Base-by-base conservation (phyloP, 495 filamentous ascomycete species). In the Paragyromitra xinjiangensis region DNA sequence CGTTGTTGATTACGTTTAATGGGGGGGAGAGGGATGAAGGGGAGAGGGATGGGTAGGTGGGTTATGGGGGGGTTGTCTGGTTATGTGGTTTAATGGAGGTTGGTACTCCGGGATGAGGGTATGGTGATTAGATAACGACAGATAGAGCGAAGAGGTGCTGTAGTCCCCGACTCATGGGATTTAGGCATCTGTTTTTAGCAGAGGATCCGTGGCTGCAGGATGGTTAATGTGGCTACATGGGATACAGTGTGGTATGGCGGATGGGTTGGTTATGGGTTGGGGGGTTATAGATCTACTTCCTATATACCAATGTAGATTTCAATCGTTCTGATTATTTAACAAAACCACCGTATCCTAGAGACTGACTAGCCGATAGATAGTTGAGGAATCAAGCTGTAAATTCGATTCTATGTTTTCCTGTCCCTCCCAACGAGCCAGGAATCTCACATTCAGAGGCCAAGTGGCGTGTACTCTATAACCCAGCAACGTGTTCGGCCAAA, bases 1-100 rank as follows among this genome's bases (percentile, higher is more conserved):
- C 19, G 12, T 19, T 63, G 6, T 24, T 73, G 34, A 40, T 73
- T 51, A 73, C 61, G 8, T 73, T 73, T 45, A 34, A 65, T 58
- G 61, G 39, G 1, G 44, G 37, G 8, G 44, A 29, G 26, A 22
- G 42, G n/a, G 37, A 12, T 1, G 39, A 24, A 9, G 37, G 22
- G 16, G 37, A 26, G n/a, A 2, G 7, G n/a, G 39, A 63, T 12
- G 14, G 53, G 19, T 56, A 29, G 53, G 6, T 11, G 22, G 16
- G 14, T 44, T 7, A 19, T n/a, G n/a, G 45, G 12, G 48, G 19
- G 3, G 19, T 29, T 26, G 11, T 56, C 2, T 19, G 1, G 19
- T 9, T 26, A 55, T 19, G 11, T 29, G 29, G 29, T 34, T 34
- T 34, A 34, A 34, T 34, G 3, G 29, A 34, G 29, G 29, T 34